A percentile compares a stretch with the other conserved stretches of the same genome.
Conservation (phyloP, 331 rosid genomes). For the Pyracantha coccinea region DNA sequence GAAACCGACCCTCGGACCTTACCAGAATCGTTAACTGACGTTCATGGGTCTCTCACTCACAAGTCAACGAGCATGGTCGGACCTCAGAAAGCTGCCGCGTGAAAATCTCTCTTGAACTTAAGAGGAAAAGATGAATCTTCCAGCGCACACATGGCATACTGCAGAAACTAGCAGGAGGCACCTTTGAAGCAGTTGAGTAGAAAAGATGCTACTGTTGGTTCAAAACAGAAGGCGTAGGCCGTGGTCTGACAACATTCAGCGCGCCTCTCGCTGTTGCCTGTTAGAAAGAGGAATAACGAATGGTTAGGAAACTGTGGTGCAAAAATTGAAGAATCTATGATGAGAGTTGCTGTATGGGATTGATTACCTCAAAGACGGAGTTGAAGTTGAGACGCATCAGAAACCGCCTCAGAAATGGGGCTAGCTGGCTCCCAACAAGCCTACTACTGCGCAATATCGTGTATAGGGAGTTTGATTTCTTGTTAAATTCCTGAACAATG, state of each 20-base stretch:
- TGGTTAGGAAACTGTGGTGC: background rate
- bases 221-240: constrained; percentile 54
- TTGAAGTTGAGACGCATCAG: constrained; percentile 80
- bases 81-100: background rate
- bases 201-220: constrained; percentile 38
- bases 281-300: constrained; percentile 8
- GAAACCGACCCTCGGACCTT: background rate
- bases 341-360: background rate
- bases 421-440: constrained; percentile 94
- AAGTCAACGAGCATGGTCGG: background rate
- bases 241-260: constrained; percentile 73
- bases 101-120: background rate
- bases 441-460: constrained; percentile 94
- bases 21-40: background rate
- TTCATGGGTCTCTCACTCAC: background rate
- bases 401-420: constrained; percentile 88
- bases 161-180: background rate
- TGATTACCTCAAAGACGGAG: constrained; percentile 75
- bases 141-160: constrained; percentile 5
- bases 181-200: constrained; percentile 7
- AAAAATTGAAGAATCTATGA: background rate
- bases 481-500: constrained; percentile 71
- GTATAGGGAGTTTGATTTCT: constrained; percentile 94
- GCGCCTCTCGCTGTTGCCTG: constrained; percentile 92
- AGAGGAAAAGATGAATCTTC: background rate